Percentiles rank a stretch among this genome's conserved stretches.
These are phyloP conservation scores for Rosa persica DNA, from an alignment of 306 rosid species.

Conservation along the genomic window DNA sequence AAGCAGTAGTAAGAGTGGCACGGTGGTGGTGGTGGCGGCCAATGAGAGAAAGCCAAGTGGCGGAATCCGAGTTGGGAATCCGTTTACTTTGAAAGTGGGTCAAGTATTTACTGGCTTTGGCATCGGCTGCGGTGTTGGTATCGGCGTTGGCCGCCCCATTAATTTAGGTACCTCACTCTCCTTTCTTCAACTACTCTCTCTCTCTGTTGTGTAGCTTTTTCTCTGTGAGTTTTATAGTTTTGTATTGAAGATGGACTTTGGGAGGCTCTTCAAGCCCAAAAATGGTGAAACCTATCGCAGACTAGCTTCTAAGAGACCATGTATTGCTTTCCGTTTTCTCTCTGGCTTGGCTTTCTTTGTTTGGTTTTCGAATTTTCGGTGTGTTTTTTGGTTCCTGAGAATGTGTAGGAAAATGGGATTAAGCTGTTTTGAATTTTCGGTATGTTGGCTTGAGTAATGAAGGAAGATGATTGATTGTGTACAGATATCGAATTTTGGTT, in stretches of 20 bases:
- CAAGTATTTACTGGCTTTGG: conserved; percentile 98
- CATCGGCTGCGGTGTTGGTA: conserved; percentile 84
- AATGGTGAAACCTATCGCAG: conserved; percentile 22
- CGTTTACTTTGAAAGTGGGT: conserved; percentile 88
- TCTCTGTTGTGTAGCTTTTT: background rate
- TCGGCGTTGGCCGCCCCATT: conserved; percentile 95
- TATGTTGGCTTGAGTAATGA: background rate
- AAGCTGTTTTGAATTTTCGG: background rate
- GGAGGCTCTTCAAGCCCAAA: conserved; percentile 45
- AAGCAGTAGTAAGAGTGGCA: conserved; percentile 25
- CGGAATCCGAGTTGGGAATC: conserved; percentile 68
- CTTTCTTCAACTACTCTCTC: background rate
- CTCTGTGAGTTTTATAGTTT: background rate
- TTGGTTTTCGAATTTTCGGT: background rate
- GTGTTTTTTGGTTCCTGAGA: conserved; percentile 8
- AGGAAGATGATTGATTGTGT: background rate
- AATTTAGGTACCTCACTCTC: conserved; percentile 57
- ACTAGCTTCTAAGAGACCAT: conserved; percentile 29
- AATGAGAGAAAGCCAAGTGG: conserved; percentile 29
- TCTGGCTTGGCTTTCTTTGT: background rate
- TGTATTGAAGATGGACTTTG: conserved; percentile 43
- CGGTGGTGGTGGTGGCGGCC: background rate
- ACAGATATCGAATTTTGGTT: background rate
- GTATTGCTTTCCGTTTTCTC: conserved; percentile 24
- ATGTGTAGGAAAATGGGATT: conserved; percentile 2